These are phyloP conservation scores for Pichia californica DNA, from an alignment of 805 yeast genomes.

Conservation along the genomic window DNA sequence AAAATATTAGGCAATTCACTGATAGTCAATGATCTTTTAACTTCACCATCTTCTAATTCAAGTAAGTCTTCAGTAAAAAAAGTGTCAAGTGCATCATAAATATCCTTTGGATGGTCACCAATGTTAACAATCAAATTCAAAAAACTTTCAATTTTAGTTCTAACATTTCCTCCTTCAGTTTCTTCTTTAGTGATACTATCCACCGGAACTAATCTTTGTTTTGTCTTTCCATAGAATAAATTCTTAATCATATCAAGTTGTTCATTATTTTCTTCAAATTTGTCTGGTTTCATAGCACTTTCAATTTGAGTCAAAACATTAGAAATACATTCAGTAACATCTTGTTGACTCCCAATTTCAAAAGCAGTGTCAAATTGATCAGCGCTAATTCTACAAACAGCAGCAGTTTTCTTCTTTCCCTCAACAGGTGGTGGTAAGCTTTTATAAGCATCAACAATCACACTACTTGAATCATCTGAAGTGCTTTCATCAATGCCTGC, in stretches of 20 bases:
- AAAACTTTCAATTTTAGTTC: constrained; percentile 66
- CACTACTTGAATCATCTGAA: not conserved
- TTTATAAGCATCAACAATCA: no score
- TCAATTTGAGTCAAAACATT: constrained; percentile 89
- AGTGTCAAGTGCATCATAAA: constrained; percentile 85
- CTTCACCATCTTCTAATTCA: constrained; percentile 63
- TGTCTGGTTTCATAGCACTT: constrained; percentile 69
- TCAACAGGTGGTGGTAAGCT: no score
- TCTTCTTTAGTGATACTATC: constrained; percentile 26
- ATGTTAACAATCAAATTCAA: constrained; percentile 78
- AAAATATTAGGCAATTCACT: constrained; percentile 70
- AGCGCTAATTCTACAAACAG: constrained; percentile 36
- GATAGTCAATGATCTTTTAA: constrained; percentile 66
- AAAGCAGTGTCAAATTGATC: constrained; percentile 70
- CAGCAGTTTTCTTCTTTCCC: constrained; percentile 19
- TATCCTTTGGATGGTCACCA: constrained; percentile 79
- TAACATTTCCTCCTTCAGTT: constrained; percentile 24
- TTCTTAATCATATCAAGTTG: constrained; percentile 76
- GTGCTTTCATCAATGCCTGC: not conserved
- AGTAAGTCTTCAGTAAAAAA: constrained; percentile 73
- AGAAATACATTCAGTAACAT: constrained; percentile 95
- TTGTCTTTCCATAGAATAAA: constrained; percentile 79
- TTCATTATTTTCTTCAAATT: constrained; percentile 65
- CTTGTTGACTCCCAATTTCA: constrained; percentile 89
- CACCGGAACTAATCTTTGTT: constrained; percentile 63